phyloP scores from a whole-genome alignment of 1,284 basidiomycete genomes.

The Apiotrichum brassicae region DNA sequence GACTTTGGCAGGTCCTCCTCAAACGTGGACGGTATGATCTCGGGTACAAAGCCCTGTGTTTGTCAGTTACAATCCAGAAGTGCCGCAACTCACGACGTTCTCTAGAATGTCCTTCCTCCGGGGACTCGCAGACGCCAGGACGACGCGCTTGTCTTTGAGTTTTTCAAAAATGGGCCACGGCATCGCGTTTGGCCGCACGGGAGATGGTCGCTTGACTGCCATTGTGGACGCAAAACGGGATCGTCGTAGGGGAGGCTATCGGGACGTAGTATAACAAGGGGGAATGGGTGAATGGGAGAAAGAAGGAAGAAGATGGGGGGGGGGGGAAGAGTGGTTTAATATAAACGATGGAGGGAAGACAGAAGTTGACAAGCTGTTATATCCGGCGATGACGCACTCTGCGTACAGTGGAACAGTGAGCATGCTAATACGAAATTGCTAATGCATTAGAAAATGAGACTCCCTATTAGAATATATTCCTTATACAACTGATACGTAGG shows the following conservation, averaged over 20 bases:
- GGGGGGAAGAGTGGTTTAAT: neutral
- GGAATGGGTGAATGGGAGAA: too few relatives aligned
- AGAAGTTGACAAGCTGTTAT: too few relatives aligned
- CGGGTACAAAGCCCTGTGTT: constrained; percentile 70
- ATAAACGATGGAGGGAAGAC: neutral
- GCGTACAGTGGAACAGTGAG: too few relatives aligned
- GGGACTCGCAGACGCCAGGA: constrained; percentile 80
- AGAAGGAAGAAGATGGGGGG: neutral
- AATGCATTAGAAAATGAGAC: too few relatives aligned
- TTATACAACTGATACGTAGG: too few relatives aligned
- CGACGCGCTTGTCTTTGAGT: constrained; percentile 62
- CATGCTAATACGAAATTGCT: too few relatives aligned
- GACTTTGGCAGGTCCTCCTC: constrained; percentile 68
- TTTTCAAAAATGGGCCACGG: constrained; percentile 63
- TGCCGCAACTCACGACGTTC: constrained; percentile 58
- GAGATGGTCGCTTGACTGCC: constrained; percentile 20
- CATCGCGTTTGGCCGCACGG: constrained; percentile 66
- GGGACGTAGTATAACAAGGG: too few relatives aligned
- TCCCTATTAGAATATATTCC: too few relatives aligned
- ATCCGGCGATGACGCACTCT: too few relatives aligned
- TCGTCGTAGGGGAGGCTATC: too few relatives aligned
- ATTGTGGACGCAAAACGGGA: too few relatives aligned
- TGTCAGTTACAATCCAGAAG: constrained; percentile 13
- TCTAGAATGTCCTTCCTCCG: constrained; percentile 77
- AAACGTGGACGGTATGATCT: constrained; percentile 83